Percentiles rank a stretch among this genome's conserved stretches.
phyloP scores from a whole-genome alignment of 345 rosid genomes.

The Syzygium jambos region DNA sequence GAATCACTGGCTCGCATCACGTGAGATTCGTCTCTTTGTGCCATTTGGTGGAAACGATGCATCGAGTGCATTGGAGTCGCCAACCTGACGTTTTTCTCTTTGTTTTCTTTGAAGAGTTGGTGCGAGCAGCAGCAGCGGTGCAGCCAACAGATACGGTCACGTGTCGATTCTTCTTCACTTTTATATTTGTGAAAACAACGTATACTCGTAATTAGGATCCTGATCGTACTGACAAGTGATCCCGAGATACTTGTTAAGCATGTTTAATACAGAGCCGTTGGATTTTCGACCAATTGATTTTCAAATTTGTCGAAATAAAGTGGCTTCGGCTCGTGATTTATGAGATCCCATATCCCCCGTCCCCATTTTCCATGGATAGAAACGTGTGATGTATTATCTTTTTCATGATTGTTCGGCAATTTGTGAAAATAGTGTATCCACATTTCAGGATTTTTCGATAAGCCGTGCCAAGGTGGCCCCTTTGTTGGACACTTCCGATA shows the following conservation, averaged over 20 bases:
- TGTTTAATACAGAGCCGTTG: not conserved
- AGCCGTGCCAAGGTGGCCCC: fast-evolving
- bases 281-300: not conserved
- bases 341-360: not conserved
- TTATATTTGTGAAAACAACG: not conserved
- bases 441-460: not conserved
- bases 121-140: no score
- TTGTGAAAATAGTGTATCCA: not conserved
- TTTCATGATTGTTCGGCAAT: not conserved
- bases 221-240: not conserved
- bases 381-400: not conserved
- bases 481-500: not conserved
- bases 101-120: no score
- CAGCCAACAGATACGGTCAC: no score
- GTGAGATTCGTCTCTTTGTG: not conserved
- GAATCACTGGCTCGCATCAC: not conserved
- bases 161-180: no score
- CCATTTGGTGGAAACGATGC: no score
- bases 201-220: not conserved
- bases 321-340: not conserved
- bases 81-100: no score
- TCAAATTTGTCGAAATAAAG: not conserved
- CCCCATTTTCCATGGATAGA: no score
- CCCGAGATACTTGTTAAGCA: not conserved
- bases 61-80: no score